These are phyloP conservation scores for Juncus inflexus DNA, from an alignment of 176 grass and related monocot genomes.

Conservation along the genomic window DNA sequence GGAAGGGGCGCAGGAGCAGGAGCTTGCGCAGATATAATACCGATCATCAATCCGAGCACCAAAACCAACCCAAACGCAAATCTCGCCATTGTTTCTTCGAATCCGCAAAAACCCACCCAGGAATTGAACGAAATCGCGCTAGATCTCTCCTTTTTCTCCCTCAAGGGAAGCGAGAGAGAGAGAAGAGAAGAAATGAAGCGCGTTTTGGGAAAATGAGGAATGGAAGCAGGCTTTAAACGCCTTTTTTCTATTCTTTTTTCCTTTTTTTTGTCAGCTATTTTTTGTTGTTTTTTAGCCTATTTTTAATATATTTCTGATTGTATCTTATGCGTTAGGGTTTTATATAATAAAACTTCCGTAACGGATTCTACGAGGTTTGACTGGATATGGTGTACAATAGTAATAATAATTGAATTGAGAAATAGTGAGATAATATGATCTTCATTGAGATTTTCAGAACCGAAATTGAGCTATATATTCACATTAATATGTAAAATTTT, in stretches of 20 bases:
- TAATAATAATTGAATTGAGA: neutral
- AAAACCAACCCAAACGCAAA: constrained; percentile 18
- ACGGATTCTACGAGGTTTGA: neutral
- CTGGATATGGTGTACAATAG: neutral
- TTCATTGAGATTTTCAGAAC: no score
- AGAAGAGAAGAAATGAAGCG: constrained; percentile 9
- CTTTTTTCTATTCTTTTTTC: neutral
- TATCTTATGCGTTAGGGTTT: no score
- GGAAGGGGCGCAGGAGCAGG: constrained; percentile 20
- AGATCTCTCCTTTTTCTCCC: constrained; percentile 11
- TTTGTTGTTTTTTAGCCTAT: neutral
- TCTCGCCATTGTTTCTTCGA: constrained; percentile 14
- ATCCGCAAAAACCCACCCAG: constrained; percentile 5
- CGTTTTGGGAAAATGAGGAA: constrained; percentile 2
- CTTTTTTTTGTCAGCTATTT: constrained; percentile 8
- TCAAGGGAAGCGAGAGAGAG: neutral
- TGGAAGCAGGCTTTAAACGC: neutral
- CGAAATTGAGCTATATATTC: no score
- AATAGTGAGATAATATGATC: neutral
- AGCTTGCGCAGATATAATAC: constrained; percentile 14
- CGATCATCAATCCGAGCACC: constrained; percentile 18
- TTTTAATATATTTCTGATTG: neutral
- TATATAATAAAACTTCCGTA: no score
- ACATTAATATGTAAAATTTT: no score
- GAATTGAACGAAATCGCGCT: neutral